Conservation (phyloP, 2,329 filamentous ascomycete species). For the Sporothrix sp. region DNA sequence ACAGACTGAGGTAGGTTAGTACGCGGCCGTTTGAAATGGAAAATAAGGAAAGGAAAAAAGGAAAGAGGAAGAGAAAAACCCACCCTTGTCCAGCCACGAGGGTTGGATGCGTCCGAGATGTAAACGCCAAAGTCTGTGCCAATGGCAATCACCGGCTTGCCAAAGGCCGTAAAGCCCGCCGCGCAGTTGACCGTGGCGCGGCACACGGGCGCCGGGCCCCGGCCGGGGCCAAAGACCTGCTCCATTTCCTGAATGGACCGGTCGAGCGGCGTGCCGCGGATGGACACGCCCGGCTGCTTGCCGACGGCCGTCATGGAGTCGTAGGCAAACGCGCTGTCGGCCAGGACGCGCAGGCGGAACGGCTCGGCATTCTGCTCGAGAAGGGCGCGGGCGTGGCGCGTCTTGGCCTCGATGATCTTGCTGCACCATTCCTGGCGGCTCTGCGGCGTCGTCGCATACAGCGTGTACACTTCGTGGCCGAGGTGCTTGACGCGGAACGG, state of each 20-base stretch:
- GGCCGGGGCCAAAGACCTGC: conserved; percentile 58
- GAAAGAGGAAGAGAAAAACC: conserved; percentile 25
- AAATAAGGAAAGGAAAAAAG: not conserved
- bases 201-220: conserved; percentile 68
- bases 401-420: conserved; percentile 92
- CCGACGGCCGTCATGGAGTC: conserved; percentile 52
- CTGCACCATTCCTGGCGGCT: conserved; percentile 82
- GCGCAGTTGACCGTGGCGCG: conserved; percentile 85
- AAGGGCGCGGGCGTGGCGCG: conserved; percentile 77
- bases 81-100: conserved; percentile 83
- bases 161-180: conserved; percentile 75
- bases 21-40: not conserved
- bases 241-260: conserved; percentile 85
- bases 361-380: conserved; percentile 92
- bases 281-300: conserved; percentile 58
- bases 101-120: conserved; percentile 78
- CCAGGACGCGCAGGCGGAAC: conserved; percentile 83
- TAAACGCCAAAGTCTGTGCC: conserved; percentile 93
- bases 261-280: conserved; percentile 85
- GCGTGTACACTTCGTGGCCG: conserved; percentile 82
- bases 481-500: conserved; percentile 95
- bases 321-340: conserved; percentile 83
- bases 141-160: conserved; percentile 81
- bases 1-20: conserved; percentile 50
- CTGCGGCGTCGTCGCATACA: conserved; percentile 70